These are phyloP conservation scores for Botrytis sinoallii DNA, from an alignment of 2,329 filamentous ascomycete genomes.

Conservation along the genomic window DNA sequence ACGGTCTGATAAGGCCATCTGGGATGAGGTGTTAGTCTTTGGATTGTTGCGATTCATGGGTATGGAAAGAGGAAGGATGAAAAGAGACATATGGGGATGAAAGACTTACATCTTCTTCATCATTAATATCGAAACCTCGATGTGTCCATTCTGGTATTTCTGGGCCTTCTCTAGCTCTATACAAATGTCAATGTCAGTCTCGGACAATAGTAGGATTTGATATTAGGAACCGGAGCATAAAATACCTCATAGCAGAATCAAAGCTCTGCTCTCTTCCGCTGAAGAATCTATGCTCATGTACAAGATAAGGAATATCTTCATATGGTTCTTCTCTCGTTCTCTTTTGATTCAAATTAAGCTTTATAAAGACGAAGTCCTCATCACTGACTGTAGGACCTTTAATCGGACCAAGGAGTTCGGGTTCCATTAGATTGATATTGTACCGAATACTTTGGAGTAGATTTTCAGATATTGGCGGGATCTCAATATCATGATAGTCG, in stretches of 20 bases:
- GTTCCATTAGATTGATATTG: neutral
- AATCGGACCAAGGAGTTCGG: neutral
- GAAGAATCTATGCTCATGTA: neutral
- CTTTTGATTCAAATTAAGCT: neutral
- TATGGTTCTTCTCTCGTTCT: neutral
- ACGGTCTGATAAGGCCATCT: neutral
- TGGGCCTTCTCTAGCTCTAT: neutral
- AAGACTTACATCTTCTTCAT: neutral
- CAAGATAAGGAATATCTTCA: neutral
- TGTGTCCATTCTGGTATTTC: neutral
- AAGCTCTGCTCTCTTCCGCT: neutral
- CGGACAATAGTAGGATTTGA: no score
- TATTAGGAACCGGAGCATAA: neutral
- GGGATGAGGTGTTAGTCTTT: neutral
- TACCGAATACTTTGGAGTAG: neutral
- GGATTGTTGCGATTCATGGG: no score
- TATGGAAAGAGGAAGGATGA: neutral
- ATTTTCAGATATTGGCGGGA: neutral
- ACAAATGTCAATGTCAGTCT: neutral
- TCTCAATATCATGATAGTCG: neutral
- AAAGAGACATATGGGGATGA: neutral
- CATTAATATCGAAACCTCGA: neutral
- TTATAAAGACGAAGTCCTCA: neutral
- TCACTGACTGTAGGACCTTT: neutral
- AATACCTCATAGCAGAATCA: neutral